Evolutionary conservation across 2,329 filamentous ascomycete species (phyloP), one percentile per base, ranked within the genome.

Genomic region (Fusarium sp.): DNA sequence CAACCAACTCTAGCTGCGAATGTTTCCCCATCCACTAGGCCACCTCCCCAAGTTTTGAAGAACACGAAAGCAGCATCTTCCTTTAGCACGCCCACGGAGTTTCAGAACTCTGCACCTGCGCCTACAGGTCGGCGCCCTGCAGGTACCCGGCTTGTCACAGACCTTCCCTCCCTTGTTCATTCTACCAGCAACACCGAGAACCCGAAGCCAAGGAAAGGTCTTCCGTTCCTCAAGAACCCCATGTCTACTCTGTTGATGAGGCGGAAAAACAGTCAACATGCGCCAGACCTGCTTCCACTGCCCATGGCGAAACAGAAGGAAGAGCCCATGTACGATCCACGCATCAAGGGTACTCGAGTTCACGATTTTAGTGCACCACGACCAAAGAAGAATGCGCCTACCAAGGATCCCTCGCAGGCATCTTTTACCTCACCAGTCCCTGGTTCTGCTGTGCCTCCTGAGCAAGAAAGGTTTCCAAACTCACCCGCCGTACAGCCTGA

Each of bases 331-430:
- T 91, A 92, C 74, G 91, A 92, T 75, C 91, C 91, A 20, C 86
- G 90, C 11, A 93, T 93, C 72, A 87, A 86, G 77, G 91, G 89
- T 58, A 93, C 89, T 9, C 85, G 87, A 56, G 87, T 92, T 59
- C 91, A 93, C 78, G 91, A 91, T 79, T 93, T 92, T 76, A 92
- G 90, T 77, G 90, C 89, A 0, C 91, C 90, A 2, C 84, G 90
- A 59, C 86, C 85, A 27, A 86, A 84, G 69, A 86, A 71, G 42
- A 73, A 68, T 22, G 57, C 33, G 4, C 70, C 69, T 20, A 73
- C 35, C 10, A 78, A 72, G 29, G 71, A 73, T 54, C 70, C 60
- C 27, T 20, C 40, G 25, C 71, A 73, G 22, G 47, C 66, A 68
- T 62, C 65, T 36, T 25, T 63, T 65, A 52, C 54, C 35, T 74